phyloP scores from a whole-genome alignment of 2,329 filamentous ascomycete species.

The Trichoderma arundinaceum region DNA sequence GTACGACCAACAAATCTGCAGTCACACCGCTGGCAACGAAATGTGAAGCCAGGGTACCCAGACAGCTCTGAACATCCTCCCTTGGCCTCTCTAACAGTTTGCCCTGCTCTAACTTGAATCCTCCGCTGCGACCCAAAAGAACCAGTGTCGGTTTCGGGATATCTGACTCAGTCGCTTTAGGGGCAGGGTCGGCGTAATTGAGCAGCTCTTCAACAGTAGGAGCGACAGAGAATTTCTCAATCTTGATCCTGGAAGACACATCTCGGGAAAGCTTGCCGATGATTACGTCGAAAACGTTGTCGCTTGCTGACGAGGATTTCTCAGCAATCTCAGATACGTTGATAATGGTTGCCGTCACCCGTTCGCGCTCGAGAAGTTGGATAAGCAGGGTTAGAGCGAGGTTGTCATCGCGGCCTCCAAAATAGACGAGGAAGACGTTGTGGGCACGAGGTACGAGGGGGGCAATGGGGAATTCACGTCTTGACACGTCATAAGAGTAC shows the following conservation, averaged over 20 bases:
- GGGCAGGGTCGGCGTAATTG: slow-evolving; percentile 33
- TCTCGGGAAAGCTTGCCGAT: slow-evolving; percentile 29
- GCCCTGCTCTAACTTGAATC: slow-evolving; percentile 34
- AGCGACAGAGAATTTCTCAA: slow-evolving; percentile 33
- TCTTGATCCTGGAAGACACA: slow-evolving; percentile 34
- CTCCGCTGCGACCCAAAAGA: slow-evolving; percentile 37
- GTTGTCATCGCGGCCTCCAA: slow-evolving; percentile 82
- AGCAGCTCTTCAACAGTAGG: slow-evolving; percentile 38
- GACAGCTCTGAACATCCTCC: slow-evolving; percentile 36
- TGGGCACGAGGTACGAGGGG: slow-evolving; percentile 73
- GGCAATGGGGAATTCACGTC: slow-evolving; percentile 60
- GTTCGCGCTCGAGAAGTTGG: slow-evolving; percentile 79
- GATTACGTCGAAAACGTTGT: slow-evolving; percentile 32
- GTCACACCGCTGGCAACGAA: slow-evolving; percentile 37
- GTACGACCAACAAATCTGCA: slow-evolving; percentile 40
- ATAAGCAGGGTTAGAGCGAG: slow-evolving; percentile 80
- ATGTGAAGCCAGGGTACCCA: slow-evolving; percentile 37
- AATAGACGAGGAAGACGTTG: slow-evolving; percentile 85
- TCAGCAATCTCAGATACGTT: slow-evolving; percentile 38
- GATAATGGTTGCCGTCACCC: slow-evolving; percentile 78
- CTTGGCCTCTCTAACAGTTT: slow-evolving; percentile 33
- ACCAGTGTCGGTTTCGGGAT: slow-evolving; percentile 35
- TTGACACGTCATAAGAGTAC: slow-evolving; percentile 63
- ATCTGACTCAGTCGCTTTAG: slow-evolving; percentile 14
- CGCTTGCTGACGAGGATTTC: slow-evolving; percentile 15